Base-by-base conservation (phyloP, 345 rosid genomes). In the Bretschneidera sinensis region DNA sequence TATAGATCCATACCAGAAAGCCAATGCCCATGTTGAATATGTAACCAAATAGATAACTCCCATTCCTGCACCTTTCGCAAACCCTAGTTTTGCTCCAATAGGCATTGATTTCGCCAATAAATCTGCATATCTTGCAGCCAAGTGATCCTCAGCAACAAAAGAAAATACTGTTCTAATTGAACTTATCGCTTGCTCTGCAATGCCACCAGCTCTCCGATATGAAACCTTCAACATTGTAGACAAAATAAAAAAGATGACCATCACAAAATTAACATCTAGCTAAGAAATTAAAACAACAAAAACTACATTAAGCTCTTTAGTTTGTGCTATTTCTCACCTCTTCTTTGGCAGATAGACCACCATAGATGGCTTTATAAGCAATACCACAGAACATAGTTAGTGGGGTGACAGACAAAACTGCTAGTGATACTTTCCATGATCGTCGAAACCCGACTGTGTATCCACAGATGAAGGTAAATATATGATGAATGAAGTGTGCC, bases 31-130 rank as follows among this genome's bases (percentile, higher is more conserved):
- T 47, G 88, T 85, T 24, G 86, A 69, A 47, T 83, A 85, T 14
- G 92, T 83, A 20, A 85, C 84, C 74, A 85, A 66, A 68, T 85
- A 85, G 34, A 85, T 85, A 21, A 85, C 88, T 59, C 92, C 88
- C 66, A 83, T 81, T 60, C 92, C 88, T 8, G 82, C 85, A 63
- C 92, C 92, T 60, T 83, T 85, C 18, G 92, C 85, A 45, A 83
- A 83, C 25, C 88, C 88, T 19, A 81, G 51, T 74, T 76, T 79
- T 25, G 76, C 68, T 5, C 88, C 83, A n/a, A 81, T 56, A 1
- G 83, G 84, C 34, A 70, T 64, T 6, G 76, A 74, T 6, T 55
- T 78, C n/a, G 51, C 34, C 79, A 86, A 64, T 24, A 77, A 33
- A 18, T 76, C 82, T 47, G 65, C 66, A 57, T 83, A 86, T 60